phyloP scores from a whole-genome alignment of 140 eudicot species.

The Erigeron philadelphicus region DNA sequence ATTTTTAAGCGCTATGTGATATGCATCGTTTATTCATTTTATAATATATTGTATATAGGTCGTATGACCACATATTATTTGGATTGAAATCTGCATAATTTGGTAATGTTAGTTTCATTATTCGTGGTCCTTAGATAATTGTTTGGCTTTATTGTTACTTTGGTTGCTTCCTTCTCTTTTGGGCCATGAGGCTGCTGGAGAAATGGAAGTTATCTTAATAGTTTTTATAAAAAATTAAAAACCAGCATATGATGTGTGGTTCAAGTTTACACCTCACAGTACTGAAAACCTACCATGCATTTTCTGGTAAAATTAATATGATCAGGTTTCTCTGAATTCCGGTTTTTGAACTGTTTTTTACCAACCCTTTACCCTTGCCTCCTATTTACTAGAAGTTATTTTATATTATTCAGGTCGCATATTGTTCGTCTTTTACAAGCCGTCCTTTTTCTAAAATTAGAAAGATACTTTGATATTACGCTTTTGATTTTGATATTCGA shows the following conservation, averaged over 20 bases:
- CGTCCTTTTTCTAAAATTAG: neutral
- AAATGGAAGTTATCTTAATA: neutral
- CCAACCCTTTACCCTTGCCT: neutral
- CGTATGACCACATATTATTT: neutral
- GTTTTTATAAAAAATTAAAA: neutral
- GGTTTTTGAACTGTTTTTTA: neutral
- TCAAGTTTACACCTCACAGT: neutral
- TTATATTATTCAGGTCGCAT: neutral
- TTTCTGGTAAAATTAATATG: neutral
- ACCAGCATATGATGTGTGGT: neutral
- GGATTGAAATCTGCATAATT: neutral
- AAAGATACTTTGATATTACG: neutral
- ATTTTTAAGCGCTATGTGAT: neutral
- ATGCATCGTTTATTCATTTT: neutral
- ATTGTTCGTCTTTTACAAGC: neutral
- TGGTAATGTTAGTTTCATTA: neutral
- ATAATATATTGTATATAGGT: neutral
- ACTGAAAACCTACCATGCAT: neutral
- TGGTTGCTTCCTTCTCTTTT: neutral
- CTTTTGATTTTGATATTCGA: neutral
- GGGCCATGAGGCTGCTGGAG: slow-evolving; percentile 8
- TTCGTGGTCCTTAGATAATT: slow-evolving; percentile 16
- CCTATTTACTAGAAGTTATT: neutral
- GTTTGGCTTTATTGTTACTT: slow-evolving; percentile 13
- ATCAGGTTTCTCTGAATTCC: neutral